Evolutionary conservation across 2,329 filamentous ascomycete species (phyloP).

Genomic region (Diplodia scrobiculata): DNA sequence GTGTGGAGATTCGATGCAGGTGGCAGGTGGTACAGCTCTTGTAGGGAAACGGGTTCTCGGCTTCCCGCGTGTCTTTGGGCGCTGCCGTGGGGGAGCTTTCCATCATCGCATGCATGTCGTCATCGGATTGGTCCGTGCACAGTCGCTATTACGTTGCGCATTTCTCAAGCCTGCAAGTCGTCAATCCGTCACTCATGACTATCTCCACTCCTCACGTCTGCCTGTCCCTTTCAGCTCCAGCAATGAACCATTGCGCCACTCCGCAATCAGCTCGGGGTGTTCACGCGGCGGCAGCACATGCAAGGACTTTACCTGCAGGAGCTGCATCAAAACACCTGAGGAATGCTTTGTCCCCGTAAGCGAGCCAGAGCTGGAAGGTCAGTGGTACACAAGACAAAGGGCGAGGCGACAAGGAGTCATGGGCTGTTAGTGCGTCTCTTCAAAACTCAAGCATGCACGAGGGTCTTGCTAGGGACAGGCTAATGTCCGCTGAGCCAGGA

Average conservation of each 20-base stretch:
- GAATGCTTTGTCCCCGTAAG: conserved; percentile 1
- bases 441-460: not conserved
- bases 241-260: not conserved
- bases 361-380: not conserved
- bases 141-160: conserved; percentile 14
- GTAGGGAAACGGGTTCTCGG: conserved; percentile 13
- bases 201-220: not conserved
- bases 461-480: not conserved
- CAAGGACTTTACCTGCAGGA: not conserved
- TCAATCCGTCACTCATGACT: not conserved
- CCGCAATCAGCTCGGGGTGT: not conserved
- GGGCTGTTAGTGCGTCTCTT: not conserved
- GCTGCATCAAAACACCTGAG: not conserved
- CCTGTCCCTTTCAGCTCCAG: not conserved
- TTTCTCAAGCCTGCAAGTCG: conserved; percentile 11
- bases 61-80: conserved; percentile 6
- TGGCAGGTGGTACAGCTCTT: conserved; percentile 15
- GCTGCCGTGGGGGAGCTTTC: not conserved
- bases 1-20: not conserved
- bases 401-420: not conserved
- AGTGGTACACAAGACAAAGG: not conserved
- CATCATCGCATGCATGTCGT: conserved; percentile 24
- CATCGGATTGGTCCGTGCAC: conserved; percentile 16
- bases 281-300: not conserved
- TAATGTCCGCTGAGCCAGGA: not conserved